These are phyloP conservation scores for Gyromitra esculenta DNA, from an alignment of 2,329 filamentous ascomycete species.

Conservation along the genomic window DNA sequence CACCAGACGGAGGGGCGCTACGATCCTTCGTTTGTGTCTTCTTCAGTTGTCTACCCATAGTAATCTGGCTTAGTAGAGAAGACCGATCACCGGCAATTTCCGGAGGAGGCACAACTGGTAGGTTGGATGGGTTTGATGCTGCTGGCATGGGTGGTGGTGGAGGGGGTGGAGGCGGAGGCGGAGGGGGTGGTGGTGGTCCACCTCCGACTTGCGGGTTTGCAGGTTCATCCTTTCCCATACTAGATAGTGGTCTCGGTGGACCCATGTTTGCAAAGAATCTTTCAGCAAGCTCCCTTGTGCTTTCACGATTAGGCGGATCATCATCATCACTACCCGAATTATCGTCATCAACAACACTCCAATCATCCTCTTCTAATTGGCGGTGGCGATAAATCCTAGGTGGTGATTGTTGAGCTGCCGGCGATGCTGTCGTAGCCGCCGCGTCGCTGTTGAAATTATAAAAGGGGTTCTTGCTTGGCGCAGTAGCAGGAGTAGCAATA, in stretches of 20 bases:
- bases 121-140: constrained; percentile 60
- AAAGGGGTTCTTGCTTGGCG: constrained; percentile 90
- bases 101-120: constrained; percentile 64
- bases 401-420: constrained; percentile 58
- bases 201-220: constrained; percentile 59
- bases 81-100: constrained; percentile 58
- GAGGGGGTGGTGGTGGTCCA: constrained; percentile 59
- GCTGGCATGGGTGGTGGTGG: constrained; percentile 64
- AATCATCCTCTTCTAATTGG: constrained; percentile 77
- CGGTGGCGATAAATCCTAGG: constrained; percentile 63
- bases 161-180: constrained; percentile 62
- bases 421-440: constrained; percentile 62
- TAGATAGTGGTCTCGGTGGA: constrained; percentile 85
- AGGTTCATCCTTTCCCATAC: constrained; percentile 75
- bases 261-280: constrained; percentile 95
- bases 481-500: constrained; percentile 63
- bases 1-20: constrained; percentile 42
- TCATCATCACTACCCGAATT: constrained; percentile 79
- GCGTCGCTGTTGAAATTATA: constrained; percentile 69
- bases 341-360: constrained; percentile 74
- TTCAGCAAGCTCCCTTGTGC: constrained; percentile 89
- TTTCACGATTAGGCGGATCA: constrained; percentile 79
- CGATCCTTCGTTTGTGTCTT: constrained; percentile 88
- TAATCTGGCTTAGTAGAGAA: constrained; percentile 82
- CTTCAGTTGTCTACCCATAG: constrained; percentile 78